These are phyloP conservation scores for Candida glaebosa DNA, from an alignment of 805 yeast genomes.

Conservation along the genomic window DNA sequence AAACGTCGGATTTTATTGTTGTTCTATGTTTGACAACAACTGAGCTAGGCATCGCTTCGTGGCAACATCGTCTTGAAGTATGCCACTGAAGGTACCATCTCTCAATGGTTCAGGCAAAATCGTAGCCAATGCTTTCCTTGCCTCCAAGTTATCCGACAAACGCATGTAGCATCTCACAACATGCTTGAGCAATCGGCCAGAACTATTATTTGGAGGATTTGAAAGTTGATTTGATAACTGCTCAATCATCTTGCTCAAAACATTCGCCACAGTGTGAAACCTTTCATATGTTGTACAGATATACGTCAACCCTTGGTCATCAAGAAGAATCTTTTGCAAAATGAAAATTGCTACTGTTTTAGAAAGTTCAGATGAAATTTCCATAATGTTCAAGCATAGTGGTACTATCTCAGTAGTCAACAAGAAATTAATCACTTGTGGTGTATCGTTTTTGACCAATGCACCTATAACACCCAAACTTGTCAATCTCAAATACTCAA, in stretches of 20 bases:
- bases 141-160: slow-evolving; percentile 84
- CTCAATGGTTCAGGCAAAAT: slow-evolving; percentile 84
- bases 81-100: slow-evolving; percentile 78
- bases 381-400: slow-evolving; percentile 90
- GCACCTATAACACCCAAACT: slow-evolving; percentile 97
- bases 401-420: slow-evolving; percentile 97
- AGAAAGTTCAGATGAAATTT: slow-evolving; percentile 85
- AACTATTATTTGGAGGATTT: slow-evolving; percentile 51
- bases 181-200: slow-evolving; percentile 85
- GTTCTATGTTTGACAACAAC: slow-evolving; percentile 60
- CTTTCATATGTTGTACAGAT: slow-evolving; percentile 95
- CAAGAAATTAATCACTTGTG: slow-evolving; percentile 88
- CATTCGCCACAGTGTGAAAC: slow-evolving; percentile 90
- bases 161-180: slow-evolving; percentile 92
- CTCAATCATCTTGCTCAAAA: slow-evolving; percentile 81
- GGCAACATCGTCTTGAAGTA: slow-evolving; percentile 80
- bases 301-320: slow-evolving; percentile 86
- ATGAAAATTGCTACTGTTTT: slow-evolving; percentile 97
- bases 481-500: slow-evolving; percentile 89
- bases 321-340: slow-evolving; percentile 86
- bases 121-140: slow-evolving; percentile 79
- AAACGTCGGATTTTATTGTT: no score
- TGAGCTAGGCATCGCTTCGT: slow-evolving; percentile 87
- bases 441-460: slow-evolving; percentile 89
- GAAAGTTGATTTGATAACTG: slow-evolving; percentile 52